Percentiles rank a stretch among this genome's conserved stretches.
These are phyloP conservation scores for Aeschynomene evenia DNA, from an alignment of 306 rosid species.

Conservation along the genomic window DNA sequence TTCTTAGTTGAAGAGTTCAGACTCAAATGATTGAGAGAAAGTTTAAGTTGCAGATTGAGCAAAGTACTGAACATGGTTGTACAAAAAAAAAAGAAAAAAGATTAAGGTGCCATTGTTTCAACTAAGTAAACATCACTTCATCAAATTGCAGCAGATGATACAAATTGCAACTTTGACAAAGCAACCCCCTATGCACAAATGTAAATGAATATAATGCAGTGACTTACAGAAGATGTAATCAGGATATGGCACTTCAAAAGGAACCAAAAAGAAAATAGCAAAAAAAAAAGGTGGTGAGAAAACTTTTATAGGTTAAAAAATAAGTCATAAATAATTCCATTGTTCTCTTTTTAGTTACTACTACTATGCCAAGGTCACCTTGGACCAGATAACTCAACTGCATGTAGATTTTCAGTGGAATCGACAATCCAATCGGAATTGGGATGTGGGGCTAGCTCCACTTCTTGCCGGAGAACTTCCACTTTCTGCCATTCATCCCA, in stretches of 20 bases:
- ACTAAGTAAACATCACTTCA: conserved; percentile 41
- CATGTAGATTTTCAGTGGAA: conserved; percentile 93
- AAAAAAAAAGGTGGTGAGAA: not conserved
- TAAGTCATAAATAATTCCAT: conserved; percentile 48
- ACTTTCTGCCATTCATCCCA: conserved; percentile 99
- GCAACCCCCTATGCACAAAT: conserved; percentile 84
- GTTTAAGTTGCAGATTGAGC: conserved; percentile 19
- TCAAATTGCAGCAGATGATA: conserved; percentile 55
- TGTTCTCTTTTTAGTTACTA: conserved; percentile 21
- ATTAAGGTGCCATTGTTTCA: conserved; percentile 45
- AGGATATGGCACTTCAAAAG: conserved; percentile 43
- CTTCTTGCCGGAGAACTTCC: conserved; percentile 89
- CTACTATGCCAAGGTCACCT: conserved; percentile 68
- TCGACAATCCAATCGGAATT: conserved; percentile 92
- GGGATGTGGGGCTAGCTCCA: conserved; percentile 87
- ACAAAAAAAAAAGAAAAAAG: conserved; percentile 40
- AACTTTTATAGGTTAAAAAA: conserved; percentile 53
- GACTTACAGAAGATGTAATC: conserved; percentile 58
- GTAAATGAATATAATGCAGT: conserved; percentile 69
- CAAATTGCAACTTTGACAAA: conserved; percentile 62
- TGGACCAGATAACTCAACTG: conserved; percentile 97
- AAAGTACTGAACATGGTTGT: conserved; percentile 25
- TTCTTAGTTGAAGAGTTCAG: too few species aligned
- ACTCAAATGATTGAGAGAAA: conserved; percentile 2
- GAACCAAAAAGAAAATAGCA: not conserved